Base-by-base conservation (phyloP, 1,284 basidiomycete species). In the Taiwanofungus camphoratus region DNA sequence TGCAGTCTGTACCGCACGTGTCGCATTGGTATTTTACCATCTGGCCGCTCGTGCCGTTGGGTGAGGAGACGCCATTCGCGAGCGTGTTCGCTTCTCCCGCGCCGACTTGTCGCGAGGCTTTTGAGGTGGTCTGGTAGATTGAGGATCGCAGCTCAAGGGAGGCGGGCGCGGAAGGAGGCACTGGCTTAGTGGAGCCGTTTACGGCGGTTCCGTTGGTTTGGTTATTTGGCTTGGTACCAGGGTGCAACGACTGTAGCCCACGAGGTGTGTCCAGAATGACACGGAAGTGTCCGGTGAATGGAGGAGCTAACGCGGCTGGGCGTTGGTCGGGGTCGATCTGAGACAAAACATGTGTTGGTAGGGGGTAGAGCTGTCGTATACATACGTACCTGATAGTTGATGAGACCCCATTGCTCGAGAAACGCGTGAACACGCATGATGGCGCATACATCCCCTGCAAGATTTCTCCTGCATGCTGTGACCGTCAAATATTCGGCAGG, bases 351-450 rank as follows among this genome's bases (percentile, higher is more conserved):
- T 15, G 9, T 35, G 27, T 20, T 13, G 8, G 18, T 7, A 19
- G 37, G 29, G 16, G 50, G 16, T 24, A 23, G 29, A 6, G 40
- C 18, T 39, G 16, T 19, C 27, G 18, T 23, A 23, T 26, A 8
- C 33, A 29, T 3, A 62, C 77, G 44, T 54, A 92, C 92, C 75
- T 96, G 95, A 62, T 99, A 99, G 71, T 99, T 99, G 63, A 99
- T 87, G 47, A 99, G 73, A 0, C 96, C 95, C 95, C 95, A 99
- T 61, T 98, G 95, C 65, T 99, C 96, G 32, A 99, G 74, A 65
- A 99, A 98, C 13, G 92, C 94, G 64, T 99, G 95, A 0, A 99
- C 95, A 41, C 96, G 82, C 94, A 98, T 97, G 60, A 99, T 92
- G 20, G 93, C 93, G 60, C 96, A 97, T 7, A 99, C 95, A 63